Percentiles rank a stretch among this genome's conserved stretches.
Conservation (phyloP, 768 basidiomycete genomes). For the Polyporus arcularius region DNA sequence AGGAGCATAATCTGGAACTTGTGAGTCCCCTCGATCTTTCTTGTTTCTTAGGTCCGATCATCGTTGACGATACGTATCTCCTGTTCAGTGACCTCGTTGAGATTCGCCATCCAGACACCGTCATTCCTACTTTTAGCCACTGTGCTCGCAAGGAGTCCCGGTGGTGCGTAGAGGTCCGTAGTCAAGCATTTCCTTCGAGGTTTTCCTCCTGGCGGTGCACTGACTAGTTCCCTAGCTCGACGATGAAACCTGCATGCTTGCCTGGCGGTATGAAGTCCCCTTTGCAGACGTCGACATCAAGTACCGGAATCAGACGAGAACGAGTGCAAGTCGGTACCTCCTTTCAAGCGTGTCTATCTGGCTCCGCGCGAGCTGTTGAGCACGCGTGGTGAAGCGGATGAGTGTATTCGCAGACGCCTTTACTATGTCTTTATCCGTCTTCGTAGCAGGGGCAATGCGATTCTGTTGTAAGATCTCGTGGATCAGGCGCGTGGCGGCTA, state of each 20-base stretch:
- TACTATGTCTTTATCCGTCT: not conserved
- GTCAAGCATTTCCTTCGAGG: too few relatives aligned
- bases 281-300: slow-evolving; percentile 85
- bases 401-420: not conserved
- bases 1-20: slow-evolving; percentile 99
- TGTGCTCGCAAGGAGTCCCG: slow-evolving; percentile 91
- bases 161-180: slow-evolving; percentile 73
- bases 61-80: not conserved
- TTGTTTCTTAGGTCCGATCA: not conserved
- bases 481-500: too few relatives aligned
- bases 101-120: slow-evolving; percentile 94
- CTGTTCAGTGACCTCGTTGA: slow-evolving; percentile 86
- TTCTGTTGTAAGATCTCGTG: too few relatives aligned
- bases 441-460: not conserved
- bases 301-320: slow-evolving; percentile 90
- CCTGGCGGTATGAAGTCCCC: slow-evolving; percentile 80
- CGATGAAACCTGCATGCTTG: slow-evolving; percentile 92
- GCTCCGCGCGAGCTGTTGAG: not conserved
- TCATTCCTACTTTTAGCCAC: slow-evolving; percentile 95
- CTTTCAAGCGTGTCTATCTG: slow-evolving; percentile 95
- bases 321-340: slow-evolving; percentile 96
- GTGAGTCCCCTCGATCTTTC: slow-evolving; percentile 48
- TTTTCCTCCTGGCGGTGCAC: not conserved
- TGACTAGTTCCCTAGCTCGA: slow-evolving; percentile 61
- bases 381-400: not conserved